Base-by-base conservation (phyloP, 78 protist genomes). In the Pigoraptor vietnamica region DNA sequence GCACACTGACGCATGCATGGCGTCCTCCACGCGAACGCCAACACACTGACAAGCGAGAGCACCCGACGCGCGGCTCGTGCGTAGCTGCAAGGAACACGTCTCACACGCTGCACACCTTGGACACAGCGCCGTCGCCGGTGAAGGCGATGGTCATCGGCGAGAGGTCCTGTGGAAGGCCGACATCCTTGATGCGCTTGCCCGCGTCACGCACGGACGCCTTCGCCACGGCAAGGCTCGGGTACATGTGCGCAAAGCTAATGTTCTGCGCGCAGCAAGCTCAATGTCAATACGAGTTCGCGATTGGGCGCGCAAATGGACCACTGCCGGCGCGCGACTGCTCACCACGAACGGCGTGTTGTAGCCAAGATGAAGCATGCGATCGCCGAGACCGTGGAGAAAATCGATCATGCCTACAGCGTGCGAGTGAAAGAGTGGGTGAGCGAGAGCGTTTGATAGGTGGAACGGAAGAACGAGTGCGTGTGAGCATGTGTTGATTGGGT, bases 381-480 rank as follows among this genome's bases (percentile, higher is more conserved):
- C 93, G 33, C 98, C 99, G 32, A 98, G 90, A 0, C 95, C 97
- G 83, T 93, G 96, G 36, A 98, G 93, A 55, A 90, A 82, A 87
- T 97, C 98, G 55, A 96, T 95, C 94, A 94, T 92, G 34, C 93
- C 91, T 81, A 32, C 14, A n/a, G n/a, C n/a, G n/a, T n/a, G n/a
- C n/a, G n/a, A 55, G 79, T n/a, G n/a, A n/a, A n/a, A n/a, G n/a
- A n/a, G n/a, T n/a, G n/a, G n/a, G n/a, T n/a, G n/a, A n/a, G n/a
- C n/a, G n/a, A n/a, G n/a, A n/a, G n/a, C n/a, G n/a, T n/a, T n/a
- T n/a, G n/a, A n/a, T n/a, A n/a, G n/a, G n/a, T n/a, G n/a, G n/a
- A n/a, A n/a, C n/a, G n/a, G n/a, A n/a, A n/a, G n/a, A n/a, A 55
- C n/a, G 21, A 55, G 21, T 55, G 79, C 79, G 21, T 55, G 79